Evolutionary conservation across 192 early-diverging fungal genomes (phyloP).

Genomic region (Jimgerdemannia flammicorona): DNA sequence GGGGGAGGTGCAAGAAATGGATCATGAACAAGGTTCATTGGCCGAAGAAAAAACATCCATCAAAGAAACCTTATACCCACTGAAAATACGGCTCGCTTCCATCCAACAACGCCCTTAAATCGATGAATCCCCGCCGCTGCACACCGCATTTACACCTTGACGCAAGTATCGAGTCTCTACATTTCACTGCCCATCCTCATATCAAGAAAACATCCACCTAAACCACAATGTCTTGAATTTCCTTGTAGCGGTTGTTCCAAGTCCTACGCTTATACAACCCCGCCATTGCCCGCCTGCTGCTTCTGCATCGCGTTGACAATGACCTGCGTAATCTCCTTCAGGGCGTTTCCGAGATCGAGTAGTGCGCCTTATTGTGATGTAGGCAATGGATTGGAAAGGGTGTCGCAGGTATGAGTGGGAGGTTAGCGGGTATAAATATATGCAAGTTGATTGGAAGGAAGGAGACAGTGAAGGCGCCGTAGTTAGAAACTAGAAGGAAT

Average conservation of each 20-base stretch:
- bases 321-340: slow-evolving; percentile 43
- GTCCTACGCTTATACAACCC: background rate
- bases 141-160: no score
- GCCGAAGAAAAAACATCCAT: no score
- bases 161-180: no score
- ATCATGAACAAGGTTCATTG: no score
- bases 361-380: slow-evolving; percentile 29
- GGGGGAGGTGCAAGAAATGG: no score
- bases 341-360: slow-evolving; percentile 41
- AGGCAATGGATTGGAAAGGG: slow-evolving; percentile 4
- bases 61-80: no score
- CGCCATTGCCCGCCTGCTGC: slow-evolving; percentile 13
- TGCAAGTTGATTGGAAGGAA: background rate
- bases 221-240: background rate
- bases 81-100: no score
- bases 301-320: slow-evolving; percentile 43
- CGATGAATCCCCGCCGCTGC: no score
- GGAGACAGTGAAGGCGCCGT: background rate
- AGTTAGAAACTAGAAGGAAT: no score
- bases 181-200: no score
- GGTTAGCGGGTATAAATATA: background rate
- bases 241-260: background rate
- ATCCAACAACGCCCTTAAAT: no score
- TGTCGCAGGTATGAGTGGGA: background rate
- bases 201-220: background rate